Conservation (phyloP, 1,139 yeast genomes). For the Zygosaccharomyces pseudobailii region DNA sequence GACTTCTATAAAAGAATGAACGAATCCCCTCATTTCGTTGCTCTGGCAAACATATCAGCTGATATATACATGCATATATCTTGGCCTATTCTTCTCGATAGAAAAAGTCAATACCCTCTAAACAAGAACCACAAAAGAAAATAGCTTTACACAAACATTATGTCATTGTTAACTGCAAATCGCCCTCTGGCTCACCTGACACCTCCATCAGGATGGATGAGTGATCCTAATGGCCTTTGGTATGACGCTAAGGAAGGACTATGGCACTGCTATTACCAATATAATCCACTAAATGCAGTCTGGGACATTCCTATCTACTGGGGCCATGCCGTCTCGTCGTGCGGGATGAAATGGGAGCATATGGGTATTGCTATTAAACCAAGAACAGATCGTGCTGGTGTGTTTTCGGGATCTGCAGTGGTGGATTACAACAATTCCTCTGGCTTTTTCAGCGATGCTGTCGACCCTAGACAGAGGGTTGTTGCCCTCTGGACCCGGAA, state of each 20-base stretch:
- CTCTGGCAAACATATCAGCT: neutral
- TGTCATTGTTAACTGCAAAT: neutral
- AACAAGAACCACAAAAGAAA: neutral
- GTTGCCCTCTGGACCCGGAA: conserved; percentile 38
- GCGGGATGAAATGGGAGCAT: conserved; percentile 35
- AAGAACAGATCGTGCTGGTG: conserved; percentile 29
- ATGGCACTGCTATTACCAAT: conserved; percentile 38
- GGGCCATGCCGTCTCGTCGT: conserved; percentile 27
- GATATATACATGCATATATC: neutral
- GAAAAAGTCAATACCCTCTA: neutral
- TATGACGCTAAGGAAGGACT: conserved; percentile 22
- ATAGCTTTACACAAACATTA: neutral
- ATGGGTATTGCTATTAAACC: conserved; percentile 33
- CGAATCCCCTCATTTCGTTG: neutral
- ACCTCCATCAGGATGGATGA: conserved; percentile 30
- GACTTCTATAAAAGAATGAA: neutral
- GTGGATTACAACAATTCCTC: conserved; percentile 37
- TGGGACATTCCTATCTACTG: conserved; percentile 12
- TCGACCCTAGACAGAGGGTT: conserved; percentile 32
- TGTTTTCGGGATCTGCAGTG: conserved; percentile 38
- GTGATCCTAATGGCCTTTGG: conserved; percentile 32
- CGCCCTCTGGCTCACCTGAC: conserved; percentile 27
- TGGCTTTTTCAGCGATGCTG: conserved; percentile 33
- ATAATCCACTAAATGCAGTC: conserved; percentile 14
- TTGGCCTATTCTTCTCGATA: neutral